Percentiles rank a stretch among this genome's conserved stretches.
phyloP scores from a whole-genome alignment of 2,329 filamentous ascomycete species.

The Immersiporthe knoxdaviesiana region DNA sequence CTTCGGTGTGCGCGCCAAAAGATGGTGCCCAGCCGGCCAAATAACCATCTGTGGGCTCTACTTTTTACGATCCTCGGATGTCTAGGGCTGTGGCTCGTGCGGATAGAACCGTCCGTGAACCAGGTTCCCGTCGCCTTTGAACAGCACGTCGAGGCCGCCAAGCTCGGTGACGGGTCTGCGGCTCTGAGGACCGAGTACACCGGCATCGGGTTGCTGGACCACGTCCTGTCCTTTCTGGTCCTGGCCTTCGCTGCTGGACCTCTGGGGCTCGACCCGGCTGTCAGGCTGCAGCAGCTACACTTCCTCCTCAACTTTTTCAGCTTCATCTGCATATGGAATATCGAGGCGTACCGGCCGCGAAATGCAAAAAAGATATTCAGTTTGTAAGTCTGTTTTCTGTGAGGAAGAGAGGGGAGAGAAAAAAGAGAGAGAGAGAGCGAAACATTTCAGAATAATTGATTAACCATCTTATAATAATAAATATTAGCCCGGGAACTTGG shows the following conservation, averaged over 20 bases:
- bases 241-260: constrained; percentile 6
- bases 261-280: not conserved
- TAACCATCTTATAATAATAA: not conserved
- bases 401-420: not conserved
- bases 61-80: not conserved
- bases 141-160: not conserved
- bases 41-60: constrained; percentile 4
- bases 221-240: not conserved
- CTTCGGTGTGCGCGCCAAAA: not conserved
- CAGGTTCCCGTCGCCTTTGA: constrained; percentile 2
- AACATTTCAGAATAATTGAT: not conserved
- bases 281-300: constrained; percentile 4
- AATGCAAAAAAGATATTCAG: not conserved
- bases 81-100: constrained; percentile 8
- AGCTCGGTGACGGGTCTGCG: not conserved
- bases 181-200: constrained; percentile 2
- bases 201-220: not conserved
- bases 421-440: not conserved
- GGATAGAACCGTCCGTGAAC: constrained; percentile 2
- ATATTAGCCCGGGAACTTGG: not conserved
- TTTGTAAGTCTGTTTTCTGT: not conserved
- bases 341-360: constrained; percentile 8
- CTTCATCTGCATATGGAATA: constrained; percentile 9
- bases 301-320: constrained; percentile 14
- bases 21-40: not conserved